A percentile compares a stretch with the other conserved stretches of the same genome.
Conservation (phyloP, 2,329 filamentous ascomycete species). For the Aureobasidium pullulans region DNA sequence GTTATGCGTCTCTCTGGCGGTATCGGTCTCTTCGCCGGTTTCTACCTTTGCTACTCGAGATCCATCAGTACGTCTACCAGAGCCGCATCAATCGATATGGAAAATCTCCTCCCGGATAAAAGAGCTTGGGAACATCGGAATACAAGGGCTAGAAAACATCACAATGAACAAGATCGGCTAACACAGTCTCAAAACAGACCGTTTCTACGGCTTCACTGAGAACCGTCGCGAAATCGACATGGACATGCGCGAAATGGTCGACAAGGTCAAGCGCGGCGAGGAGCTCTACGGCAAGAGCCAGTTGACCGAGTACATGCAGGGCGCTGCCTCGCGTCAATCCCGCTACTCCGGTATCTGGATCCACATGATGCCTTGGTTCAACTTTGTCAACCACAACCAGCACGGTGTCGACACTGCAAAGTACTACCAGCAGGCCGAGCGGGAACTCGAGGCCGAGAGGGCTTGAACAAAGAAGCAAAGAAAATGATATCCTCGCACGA, state of each 20-base stretch:
- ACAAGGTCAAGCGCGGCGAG: conserved; percentile 87
- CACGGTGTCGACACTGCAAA: conserved; percentile 98
- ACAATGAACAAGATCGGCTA: background rate
- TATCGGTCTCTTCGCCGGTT: conserved; percentile 68
- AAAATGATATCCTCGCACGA: background rate
- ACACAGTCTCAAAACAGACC: conserved; percentile 49
- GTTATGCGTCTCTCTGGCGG: conserved; percentile 72
- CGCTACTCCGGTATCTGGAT: conserved; percentile 80
- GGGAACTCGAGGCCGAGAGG: conserved; percentile 78
- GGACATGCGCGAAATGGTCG: conserved; percentile 98
- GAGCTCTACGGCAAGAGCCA: conserved; percentile 76
- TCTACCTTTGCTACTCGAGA: conserved; percentile 77
- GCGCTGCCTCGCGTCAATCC: conserved; percentile 85
- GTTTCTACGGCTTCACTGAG: conserved; percentile 92
- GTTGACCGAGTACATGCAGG: conserved; percentile 84
- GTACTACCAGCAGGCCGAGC: conserved; percentile 93
- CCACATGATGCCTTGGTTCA: conserved; percentile 89
- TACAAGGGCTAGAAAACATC: background rate
- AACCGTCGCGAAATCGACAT: conserved; percentile 86
- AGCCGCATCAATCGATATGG: background rate
- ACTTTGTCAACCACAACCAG: conserved; percentile 92
- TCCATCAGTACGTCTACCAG: conserved; percentile 62
- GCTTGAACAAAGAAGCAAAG: background rate
- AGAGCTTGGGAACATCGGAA: background rate
- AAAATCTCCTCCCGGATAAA: background rate